Conservation (phyloP, 768 basidiomycete species). For the Rhizopogon vinicolor region DNA sequence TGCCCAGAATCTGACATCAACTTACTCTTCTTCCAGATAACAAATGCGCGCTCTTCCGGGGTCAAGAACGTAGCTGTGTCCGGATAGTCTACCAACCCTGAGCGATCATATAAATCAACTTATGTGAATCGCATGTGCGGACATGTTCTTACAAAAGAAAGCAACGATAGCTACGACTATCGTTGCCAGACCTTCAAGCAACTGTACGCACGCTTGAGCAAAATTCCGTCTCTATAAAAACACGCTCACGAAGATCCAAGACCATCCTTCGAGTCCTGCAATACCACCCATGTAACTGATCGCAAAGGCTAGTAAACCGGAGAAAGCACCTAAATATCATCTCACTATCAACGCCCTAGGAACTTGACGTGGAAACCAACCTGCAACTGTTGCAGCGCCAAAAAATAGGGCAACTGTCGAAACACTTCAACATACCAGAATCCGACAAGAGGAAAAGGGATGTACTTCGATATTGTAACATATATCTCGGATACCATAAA, state of each 20-base stretch:
- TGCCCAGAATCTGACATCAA: neutral
- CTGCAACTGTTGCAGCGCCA: conserved; percentile 58
- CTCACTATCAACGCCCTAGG: neutral
- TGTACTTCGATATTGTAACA: conserved; percentile 44
- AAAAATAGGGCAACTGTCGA: conserved; percentile 51
- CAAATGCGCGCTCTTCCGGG: conserved; percentile 52
- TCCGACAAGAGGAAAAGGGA: too few relatives aligned
- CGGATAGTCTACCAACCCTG: conserved; percentile 62
- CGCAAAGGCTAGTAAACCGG: conserved; percentile 52
- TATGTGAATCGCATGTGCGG: neutral
- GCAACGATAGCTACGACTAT: conserved; percentile 51
- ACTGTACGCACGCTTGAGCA: neutral
- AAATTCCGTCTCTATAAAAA: neutral
- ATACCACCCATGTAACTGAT: conserved; percentile 49
- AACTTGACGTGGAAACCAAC: conserved; percentile 12
- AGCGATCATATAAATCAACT: neutral
- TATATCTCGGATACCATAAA: conserved; percentile 64
- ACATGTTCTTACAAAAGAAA: conserved; percentile 36
- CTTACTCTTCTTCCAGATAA: conserved; percentile 55
- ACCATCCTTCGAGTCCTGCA: conserved; percentile 50
- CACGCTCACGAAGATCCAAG: conserved; percentile 58
- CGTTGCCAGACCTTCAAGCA: conserved; percentile 62
- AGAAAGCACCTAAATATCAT: conserved; percentile 41
- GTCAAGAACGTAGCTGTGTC: conserved; percentile 56
- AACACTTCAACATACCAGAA: neutral